Percentiles rank a stretch among this genome's conserved stretches.
Evolutionary conservation across 805 yeast species (phyloP).

Genomic region (Myxozyma melibiosi): DNA sequence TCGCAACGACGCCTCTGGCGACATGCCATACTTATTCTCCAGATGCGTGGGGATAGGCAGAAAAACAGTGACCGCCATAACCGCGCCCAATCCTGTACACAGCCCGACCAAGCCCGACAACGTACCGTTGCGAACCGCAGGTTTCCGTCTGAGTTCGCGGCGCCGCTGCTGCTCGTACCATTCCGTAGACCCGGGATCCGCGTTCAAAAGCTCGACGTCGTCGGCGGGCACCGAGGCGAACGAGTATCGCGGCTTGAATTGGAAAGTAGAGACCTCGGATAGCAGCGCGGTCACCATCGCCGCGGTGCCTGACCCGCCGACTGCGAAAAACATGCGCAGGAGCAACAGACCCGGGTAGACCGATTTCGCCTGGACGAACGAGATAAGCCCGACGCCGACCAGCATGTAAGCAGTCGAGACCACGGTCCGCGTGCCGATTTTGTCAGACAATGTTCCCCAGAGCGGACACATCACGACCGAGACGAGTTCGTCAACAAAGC

Average conservation of each 20-base stretch:
- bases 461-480: conserved; percentile 59
- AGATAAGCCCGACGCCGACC: conserved; percentile 51
- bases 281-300: conserved; percentile 64
- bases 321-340: conserved; percentile 58
- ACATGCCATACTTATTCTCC: conserved; percentile 42
- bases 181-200: not conserved
- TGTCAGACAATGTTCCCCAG: conserved; percentile 64
- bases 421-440: conserved; percentile 60
- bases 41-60: conserved; percentile 60
- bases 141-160: conserved; percentile 3
- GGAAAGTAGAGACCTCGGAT: conserved; percentile 46
- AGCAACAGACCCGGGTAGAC: conserved; percentile 56
- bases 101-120: conserved; percentile 64
- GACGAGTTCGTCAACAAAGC: conserved; percentile 62
- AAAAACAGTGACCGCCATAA: conserved; percentile 58
- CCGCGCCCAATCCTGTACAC: conserved; percentile 67
- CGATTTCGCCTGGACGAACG: conserved; percentile 52
- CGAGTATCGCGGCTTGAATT: not conserved
- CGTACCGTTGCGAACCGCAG: conserved; percentile 50
- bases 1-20: conserved; percentile 51
- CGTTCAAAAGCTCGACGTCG: not conserved
- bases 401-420: conserved; percentile 53
- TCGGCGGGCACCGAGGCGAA: conserved; percentile 3
- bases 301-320: conserved; percentile 57
- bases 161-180: conserved; percentile 8